Conservation (phyloP, 164 flowering plant species). For the Cinnamomum micranthum region DNA sequence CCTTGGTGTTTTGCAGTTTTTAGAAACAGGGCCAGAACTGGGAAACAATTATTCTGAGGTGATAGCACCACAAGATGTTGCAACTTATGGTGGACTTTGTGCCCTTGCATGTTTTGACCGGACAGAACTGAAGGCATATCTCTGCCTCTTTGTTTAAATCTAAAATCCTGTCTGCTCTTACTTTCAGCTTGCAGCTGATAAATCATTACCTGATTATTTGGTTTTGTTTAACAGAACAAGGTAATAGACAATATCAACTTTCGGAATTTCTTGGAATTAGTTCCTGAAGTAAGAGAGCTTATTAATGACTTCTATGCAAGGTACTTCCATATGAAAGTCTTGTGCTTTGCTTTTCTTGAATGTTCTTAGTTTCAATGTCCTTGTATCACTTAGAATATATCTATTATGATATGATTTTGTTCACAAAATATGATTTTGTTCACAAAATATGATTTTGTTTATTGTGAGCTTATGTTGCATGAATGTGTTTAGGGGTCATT, state of each 20-base stretch:
- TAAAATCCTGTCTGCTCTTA: too few relatives aligned
- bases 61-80: constrained; percentile 97
- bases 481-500: background rate
- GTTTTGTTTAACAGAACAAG: constrained; percentile 56
- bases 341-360: background rate
- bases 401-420: too few relatives aligned
- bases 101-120: constrained; percentile 98
- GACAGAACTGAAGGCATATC: constrained; percentile 77
- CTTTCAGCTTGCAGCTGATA: background rate
- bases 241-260: constrained; percentile 91
- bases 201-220: background rate
- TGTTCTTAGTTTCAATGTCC: background rate
- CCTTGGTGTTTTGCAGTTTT: constrained; percentile 48
- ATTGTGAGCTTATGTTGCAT: background rate
- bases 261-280: constrained; percentile 90
- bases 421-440: too few relatives aligned
- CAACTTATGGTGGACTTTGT: constrained; percentile 97
- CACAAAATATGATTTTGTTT: too few relatives aligned
- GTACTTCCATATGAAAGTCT: constrained; percentile 27
- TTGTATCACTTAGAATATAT: background rate
- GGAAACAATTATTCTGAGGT: constrained; percentile 80
- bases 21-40: constrained; percentile 79
- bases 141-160: background rate
- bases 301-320: constrained; percentile 93
- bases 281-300: constrained; percentile 96